Evolutionary conservation across 2,329 filamentous ascomycete genomes (phyloP).

Genomic region (Fusarium dimerum): DNA sequence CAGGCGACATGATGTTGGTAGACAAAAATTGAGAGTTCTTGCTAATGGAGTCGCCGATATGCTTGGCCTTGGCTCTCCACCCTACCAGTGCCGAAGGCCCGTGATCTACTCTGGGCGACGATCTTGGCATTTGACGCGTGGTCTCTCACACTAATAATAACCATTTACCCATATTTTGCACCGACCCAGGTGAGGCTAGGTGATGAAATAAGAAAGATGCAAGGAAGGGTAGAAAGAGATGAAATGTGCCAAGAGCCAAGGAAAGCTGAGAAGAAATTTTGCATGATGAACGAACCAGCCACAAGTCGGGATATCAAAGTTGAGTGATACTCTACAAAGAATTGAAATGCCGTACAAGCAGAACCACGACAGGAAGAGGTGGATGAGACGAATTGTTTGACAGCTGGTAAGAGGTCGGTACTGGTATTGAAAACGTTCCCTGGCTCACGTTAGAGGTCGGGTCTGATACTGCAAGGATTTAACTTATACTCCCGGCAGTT

Average conservation of each 20-base stretch:
- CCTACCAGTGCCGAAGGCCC: not conserved
- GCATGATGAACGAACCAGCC: not conserved
- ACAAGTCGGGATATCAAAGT: not conserved
- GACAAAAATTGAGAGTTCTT: not conserved
- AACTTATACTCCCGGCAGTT: too few relatives aligned
- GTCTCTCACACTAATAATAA: not conserved
- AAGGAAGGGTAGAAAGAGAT: too few relatives aligned
- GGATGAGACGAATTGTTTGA: too few relatives aligned
- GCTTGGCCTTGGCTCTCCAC: not conserved
- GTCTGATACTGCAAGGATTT: too few relatives aligned
- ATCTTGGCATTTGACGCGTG: not conserved
- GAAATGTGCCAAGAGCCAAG: not conserved
- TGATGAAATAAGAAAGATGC: not conserved
- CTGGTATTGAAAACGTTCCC: too few relatives aligned
- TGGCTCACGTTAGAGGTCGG: too few relatives aligned
- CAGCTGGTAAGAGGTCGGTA: too few relatives aligned
- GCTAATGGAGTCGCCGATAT: not conserved
- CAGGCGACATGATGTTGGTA: too few relatives aligned
- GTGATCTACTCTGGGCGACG: not conserved
- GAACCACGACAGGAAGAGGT: too few relatives aligned
- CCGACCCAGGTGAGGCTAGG: not conserved
- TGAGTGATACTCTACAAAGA: too few relatives aligned
- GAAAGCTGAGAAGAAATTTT: not conserved
- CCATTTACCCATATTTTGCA: not conserved
- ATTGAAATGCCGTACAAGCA: too few relatives aligned